These are phyloP conservation scores for Astraeus odoratus DNA, from an alignment of 768 basidiomycete species.

Conservation along the genomic window DNA sequence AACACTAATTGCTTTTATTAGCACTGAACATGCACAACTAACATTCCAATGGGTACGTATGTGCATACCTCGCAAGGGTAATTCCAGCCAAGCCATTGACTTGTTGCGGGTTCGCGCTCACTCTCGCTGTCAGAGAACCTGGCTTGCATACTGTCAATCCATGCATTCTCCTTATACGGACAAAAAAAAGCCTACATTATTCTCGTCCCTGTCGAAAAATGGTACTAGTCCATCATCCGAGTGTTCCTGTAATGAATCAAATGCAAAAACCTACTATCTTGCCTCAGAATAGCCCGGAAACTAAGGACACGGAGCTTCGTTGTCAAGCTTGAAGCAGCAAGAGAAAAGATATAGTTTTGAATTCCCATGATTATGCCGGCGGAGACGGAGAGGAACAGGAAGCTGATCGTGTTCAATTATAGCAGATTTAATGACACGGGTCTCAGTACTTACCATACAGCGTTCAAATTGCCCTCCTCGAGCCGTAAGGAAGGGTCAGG, in stretches of 20 bases:
- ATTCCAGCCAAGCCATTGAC: slow-evolving; percentile 82
- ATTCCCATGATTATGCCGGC: slow-evolving; percentile 52
- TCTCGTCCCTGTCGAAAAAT: slow-evolving; percentile 84
- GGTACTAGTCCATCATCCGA: slow-evolving; percentile 43
- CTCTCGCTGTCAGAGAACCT: slow-evolving; percentile 68
- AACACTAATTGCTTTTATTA: slow-evolving; percentile 42
- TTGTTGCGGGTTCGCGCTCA: slow-evolving; percentile 87
- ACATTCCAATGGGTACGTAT: neutral
- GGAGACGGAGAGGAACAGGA: slow-evolving; percentile 74
- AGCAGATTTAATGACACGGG: neutral
- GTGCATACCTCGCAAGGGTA: slow-evolving; percentile 67
- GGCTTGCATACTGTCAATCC: slow-evolving; percentile 39
- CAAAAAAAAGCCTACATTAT: slow-evolving; percentile 43
- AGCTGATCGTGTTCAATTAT: slow-evolving; percentile 33
- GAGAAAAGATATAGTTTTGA: slow-evolving; percentile 68
- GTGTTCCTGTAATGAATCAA: neutral
- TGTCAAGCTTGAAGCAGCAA: slow-evolving; percentile 63
- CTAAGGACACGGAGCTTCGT: slow-evolving; percentile 60
- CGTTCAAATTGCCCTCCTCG: slow-evolving; percentile 44
- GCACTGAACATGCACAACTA: too few species aligned
- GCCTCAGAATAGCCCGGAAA: slow-evolving; percentile 78
- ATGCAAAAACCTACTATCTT: slow-evolving; percentile 57
- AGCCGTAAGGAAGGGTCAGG: neutral
- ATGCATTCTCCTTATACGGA: neutral
- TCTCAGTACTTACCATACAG: slow-evolving; percentile 45